A percentile compares a stretch with the other conserved stretches of the same genome.
phyloP scores from a whole-genome alignment of 352 stramenopile species.

The Pythium oligandrum region DNA sequence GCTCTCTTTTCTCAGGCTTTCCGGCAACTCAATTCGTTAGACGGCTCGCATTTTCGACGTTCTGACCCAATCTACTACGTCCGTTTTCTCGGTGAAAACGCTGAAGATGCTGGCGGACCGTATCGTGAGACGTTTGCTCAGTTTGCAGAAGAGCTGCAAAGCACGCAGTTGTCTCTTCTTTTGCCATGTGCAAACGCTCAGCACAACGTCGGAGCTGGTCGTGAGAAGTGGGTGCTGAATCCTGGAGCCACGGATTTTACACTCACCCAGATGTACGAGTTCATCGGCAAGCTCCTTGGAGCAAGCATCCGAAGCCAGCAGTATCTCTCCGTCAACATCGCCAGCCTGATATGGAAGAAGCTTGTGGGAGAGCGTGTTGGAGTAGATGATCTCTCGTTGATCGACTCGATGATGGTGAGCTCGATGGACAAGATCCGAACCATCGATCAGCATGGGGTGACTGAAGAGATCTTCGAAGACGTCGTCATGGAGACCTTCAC shows the following conservation, averaged over 20 bases:
- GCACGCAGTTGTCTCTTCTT: slow-evolving; percentile 80
- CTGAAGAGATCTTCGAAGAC: slow-evolving; percentile 86
- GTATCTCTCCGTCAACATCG: slow-evolving; percentile 85
- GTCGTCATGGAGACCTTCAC: slow-evolving; percentile 91
- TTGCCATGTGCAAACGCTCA: slow-evolving; percentile 85
- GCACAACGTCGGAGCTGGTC: slow-evolving; percentile 82
- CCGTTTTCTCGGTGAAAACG: slow-evolving; percentile 83
- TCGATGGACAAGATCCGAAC: slow-evolving; percentile 83
- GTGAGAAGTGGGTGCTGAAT: slow-evolving; percentile 90
- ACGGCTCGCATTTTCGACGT: slow-evolving; percentile 62
- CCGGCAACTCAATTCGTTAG: slow-evolving; percentile 61
- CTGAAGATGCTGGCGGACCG: slow-evolving; percentile 77
- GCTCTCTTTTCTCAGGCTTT: slow-evolving; percentile 85
- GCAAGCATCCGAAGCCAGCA: slow-evolving; percentile 82
- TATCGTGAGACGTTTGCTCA: slow-evolving; percentile 85
- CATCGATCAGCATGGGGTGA: slow-evolving; percentile 73
- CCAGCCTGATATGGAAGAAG: slow-evolving; percentile 87
- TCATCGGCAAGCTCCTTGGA: slow-evolving; percentile 91
- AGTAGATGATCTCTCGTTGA: slow-evolving; percentile 74
- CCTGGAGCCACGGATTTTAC: slow-evolving; percentile 47
- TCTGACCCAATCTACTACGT: slow-evolving; percentile 77
- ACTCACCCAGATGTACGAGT: slow-evolving; percentile 83
- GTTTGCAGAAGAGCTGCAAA: slow-evolving; percentile 81
- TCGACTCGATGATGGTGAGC: slow-evolving; percentile 87
- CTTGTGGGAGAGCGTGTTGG: slow-evolving; percentile 68